A percentile compares a stretch with the other conserved stretches of the same genome.
Evolutionary conservation across 1,284 basidiomycete genomes (phyloP).

Genomic region (Wolfiporia cocos): DNA sequence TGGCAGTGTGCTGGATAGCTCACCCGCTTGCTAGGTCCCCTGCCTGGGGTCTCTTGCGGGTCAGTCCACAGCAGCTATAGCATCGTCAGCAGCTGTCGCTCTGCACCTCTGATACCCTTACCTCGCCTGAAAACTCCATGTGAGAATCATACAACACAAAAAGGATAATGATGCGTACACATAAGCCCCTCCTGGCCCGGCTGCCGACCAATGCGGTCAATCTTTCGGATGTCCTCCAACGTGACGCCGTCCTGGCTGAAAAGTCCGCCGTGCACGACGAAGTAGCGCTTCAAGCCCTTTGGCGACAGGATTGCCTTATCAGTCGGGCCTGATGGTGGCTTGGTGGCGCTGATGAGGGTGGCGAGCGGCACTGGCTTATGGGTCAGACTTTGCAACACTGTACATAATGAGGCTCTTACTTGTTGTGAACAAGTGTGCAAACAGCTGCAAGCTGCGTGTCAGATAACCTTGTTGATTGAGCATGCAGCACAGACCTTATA

Average conservation of each 20-base stretch:
- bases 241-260: conserved; percentile 95
- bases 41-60: conserved; percentile 86
- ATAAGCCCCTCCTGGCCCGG: conserved; percentile 95
- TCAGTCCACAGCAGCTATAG: conserved; percentile 84
- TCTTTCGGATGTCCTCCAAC: conserved; percentile 86
- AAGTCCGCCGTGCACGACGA: conserved; percentile 94
- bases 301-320: conserved; percentile 69
- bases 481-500: conserved; percentile 75
- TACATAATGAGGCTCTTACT: too few relatives aligned
- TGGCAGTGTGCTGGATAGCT: conserved; percentile 14
- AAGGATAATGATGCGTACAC: conserved; percentile 48
- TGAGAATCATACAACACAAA: neutral
- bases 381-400: too few relatives aligned
- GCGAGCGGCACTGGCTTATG: conserved; percentile 92
- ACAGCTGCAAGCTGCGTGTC: conserved; percentile 48
- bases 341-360: conserved; percentile 76
- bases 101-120: conserved; percentile 20
- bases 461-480: neutral
- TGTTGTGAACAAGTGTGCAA: conserved; percentile 87
- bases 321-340: conserved; percentile 43
- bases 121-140: conserved; percentile 41
- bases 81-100: neutral
- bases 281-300: conserved; percentile 84
- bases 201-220: conserved; percentile 84
- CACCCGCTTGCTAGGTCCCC: conserved; percentile 94